Evolutionary conservation across 2,329 filamentous ascomycete species (phyloP).

Genomic region (Xylariaceae sp.): DNA sequence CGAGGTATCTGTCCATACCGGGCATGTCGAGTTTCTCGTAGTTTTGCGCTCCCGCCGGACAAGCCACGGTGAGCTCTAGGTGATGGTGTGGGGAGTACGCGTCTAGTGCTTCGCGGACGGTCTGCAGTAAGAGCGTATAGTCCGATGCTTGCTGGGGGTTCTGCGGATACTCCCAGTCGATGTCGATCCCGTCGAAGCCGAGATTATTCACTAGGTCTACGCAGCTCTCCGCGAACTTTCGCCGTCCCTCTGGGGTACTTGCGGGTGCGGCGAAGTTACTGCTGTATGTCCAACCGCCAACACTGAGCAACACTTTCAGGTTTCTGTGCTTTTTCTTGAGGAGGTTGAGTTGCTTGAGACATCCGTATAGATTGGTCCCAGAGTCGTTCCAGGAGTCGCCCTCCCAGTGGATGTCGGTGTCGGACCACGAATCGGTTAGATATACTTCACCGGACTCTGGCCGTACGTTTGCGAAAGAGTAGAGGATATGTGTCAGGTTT

Average conservation of each 20-base stretch:
- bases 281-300: conserved; percentile 92
- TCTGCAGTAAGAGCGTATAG: conserved; percentile 56
- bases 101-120: conserved; percentile 56
- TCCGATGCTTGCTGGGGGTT: conserved; percentile 50
- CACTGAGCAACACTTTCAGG: conserved; percentile 78
- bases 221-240: conserved; percentile 67
- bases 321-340: conserved; percentile 78
- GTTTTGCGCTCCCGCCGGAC: conserved; percentile 59
- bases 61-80: conserved; percentile 63
- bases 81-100: conserved; percentile 48
- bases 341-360: conserved; percentile 81
- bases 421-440: conserved; percentile 60
- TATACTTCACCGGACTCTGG: conserved; percentile 77
- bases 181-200: conserved; percentile 70
- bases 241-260: conserved; percentile 65
- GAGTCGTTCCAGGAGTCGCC: conserved; percentile 66
- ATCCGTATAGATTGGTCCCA: conserved; percentile 82
- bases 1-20: conserved; percentile 62
- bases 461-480: conserved; percentile 83
- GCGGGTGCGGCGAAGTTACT: conserved; percentile 75
- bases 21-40: conserved; percentile 59
- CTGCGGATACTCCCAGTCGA: conserved; percentile 67
- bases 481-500: conserved; percentile 83
- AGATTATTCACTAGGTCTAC: conserved; percentile 74
- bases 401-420: conserved; percentile 70